Evolutionary conservation across 2,329 filamentous ascomycete genomes (phyloP), one percentile per base, ranked within the genome.

Genomic region (Aspergillus fischeri): DNA sequence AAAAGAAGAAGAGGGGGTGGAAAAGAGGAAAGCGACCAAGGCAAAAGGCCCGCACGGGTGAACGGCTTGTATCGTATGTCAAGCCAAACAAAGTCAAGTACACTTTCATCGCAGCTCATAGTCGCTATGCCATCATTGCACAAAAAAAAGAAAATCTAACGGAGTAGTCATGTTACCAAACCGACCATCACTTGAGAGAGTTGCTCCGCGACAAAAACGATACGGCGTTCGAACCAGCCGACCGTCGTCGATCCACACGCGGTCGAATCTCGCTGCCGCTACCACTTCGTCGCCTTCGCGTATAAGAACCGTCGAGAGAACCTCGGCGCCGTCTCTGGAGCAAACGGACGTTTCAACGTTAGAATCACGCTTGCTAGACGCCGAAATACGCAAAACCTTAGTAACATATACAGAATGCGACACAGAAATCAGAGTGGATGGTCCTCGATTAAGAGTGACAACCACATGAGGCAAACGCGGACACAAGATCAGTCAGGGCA

Each of bases 361-460:
- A 78, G 77, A 78, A 78, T 76, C 72, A 76, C 68, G 69, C 70
- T 73, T 70, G 73, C 75, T 78, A 70, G 69, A 73, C 65, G 67
- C 53, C 60, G 56, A 66, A 64, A 66, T 57, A 50, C 65, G 61
- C 64, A 63, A 67, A 44, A 64, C 75, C 72, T 78, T 77, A 78
- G 75, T 69, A 71, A 70, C 6, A 70, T 47, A 47, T 20, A 24
- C 44, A 64, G 64, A 68, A 67, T 65, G 68, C 67, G 60, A 68
- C 53, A 67, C 63, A 65, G 52, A 60, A 52, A 56, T 61, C 41
- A 56, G 56, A 55, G 54, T 51, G 38, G 21, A 51, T 35, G 27
- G 45, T 53, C 41, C 41, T 55, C 32, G 17, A 50, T 50, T 38
- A 60, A 47, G 57, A 57, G 56, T 52, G 53, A 68, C 63, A 63